Evolutionary conservation across 768 basidiomycete species (phyloP), one percentile per base, ranked within the genome.

Genomic region (Kwoniella sp.): DNA sequence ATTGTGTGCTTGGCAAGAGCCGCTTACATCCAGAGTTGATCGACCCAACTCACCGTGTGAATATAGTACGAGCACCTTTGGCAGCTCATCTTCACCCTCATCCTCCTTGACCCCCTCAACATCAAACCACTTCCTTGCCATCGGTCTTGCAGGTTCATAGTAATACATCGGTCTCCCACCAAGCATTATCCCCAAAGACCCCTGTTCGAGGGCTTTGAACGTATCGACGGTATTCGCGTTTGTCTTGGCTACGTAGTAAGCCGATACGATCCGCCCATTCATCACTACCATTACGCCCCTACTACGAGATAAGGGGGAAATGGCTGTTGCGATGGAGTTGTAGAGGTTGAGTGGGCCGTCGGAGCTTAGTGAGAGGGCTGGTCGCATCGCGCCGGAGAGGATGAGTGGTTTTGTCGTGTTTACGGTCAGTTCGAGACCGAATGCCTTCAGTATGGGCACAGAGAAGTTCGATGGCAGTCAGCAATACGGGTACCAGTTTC

Each of bases 61-160:
- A 44, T 58, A 67, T 19, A 73, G 51, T 27, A 73, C 54, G 36
- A 66, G 62, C 25, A 73, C 72, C 54, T 53, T 36, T 25, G 72
- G 72, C 12, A 73, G 27, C 4, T 33, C 36, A n/a, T 50, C 22
- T 9, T 50, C 40, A 6, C 17, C 56, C 4, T 33, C 36, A n/a
- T 50, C 22, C 24, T 50, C 40, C 40, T 44, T 59, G 53, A 73
- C 52, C 13, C 36, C 55, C 30, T 48, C 26, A 37, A 68, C 40
- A 53, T 73, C 69, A 25, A 70, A 73, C 12, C 93, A 59, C 27
- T 58, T 56, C 64, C 74, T 78, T 68, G 67, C 70, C 2, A 58
- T 71, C 0, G 78, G 76, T 37, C 58, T 22, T 0, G 51, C 52
- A 2, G 77, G 53, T 9, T 71, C 68, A 59, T 68, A 67, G 53